These are phyloP conservation scores for Macrophomina tecta DNA, from an alignment of 2,329 filamentous ascomycete genomes.

Conservation along the genomic window DNA sequence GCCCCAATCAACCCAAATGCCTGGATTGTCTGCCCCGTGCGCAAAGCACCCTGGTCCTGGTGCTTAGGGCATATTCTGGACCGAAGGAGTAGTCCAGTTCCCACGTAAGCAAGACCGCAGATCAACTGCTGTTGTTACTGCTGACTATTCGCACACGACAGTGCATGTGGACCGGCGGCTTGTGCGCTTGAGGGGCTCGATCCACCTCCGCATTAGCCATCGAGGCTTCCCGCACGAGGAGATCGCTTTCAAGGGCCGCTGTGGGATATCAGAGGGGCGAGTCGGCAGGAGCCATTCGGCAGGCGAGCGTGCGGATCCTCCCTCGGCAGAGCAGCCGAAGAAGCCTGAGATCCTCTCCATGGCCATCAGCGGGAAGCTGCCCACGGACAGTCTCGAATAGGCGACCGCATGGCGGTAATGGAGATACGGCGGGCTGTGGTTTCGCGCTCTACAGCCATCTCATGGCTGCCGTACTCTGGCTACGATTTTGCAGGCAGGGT, in stretches of 20 bases:
- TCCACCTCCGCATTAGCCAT: background rate
- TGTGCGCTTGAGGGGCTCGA: background rate
- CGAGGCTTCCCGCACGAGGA: background rate
- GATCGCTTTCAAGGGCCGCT: background rate
- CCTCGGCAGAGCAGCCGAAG: background rate
- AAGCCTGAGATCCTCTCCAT: background rate
- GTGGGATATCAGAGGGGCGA: background rate
- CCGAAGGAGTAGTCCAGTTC: too few relatives aligned
- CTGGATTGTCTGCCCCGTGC: too few relatives aligned
- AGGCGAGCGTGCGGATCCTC: background rate
- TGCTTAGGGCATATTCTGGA: too few relatives aligned
- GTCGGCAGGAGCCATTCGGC: too few relatives aligned
- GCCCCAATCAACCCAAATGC: too few relatives aligned
- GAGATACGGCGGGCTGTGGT: background rate
- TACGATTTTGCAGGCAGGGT: background rate
- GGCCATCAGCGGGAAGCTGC: background rate
- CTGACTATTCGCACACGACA: background rate
- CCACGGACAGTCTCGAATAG: background rate
- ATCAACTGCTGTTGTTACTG: too few relatives aligned
- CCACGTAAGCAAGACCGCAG: too few relatives aligned
- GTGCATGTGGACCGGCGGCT: background rate
- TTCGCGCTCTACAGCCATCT: background rate
- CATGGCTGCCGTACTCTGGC: background rate
- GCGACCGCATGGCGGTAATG: background rate
- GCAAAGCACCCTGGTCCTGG: too few relatives aligned